Conservation (phyloP, 768 basidiomycete species). For the Baorangia bicolor region DNA sequence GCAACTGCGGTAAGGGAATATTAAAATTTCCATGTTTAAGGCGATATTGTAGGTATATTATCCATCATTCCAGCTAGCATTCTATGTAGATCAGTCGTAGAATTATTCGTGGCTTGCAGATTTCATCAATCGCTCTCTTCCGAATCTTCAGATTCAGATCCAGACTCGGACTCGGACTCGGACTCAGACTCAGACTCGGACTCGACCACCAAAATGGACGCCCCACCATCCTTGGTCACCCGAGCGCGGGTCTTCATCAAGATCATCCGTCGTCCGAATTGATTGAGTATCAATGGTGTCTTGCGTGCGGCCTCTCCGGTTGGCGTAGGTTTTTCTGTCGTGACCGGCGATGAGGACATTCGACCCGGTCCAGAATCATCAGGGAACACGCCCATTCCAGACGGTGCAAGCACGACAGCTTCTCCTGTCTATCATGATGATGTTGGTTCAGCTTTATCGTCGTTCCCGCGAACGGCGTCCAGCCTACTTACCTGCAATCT, state of each 20-base stretch:
- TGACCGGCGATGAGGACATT: not conserved
- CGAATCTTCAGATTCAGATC: not conserved
- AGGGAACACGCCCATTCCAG: constrained; percentile 47
- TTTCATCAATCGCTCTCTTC: not conserved
- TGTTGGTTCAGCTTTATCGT: not conserved
- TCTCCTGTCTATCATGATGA: constrained; percentile 53
- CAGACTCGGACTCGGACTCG: constrained; percentile 6
- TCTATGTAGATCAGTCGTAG: not conserved
- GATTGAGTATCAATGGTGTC: constrained; percentile 29
- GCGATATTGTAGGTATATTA: not conserved
- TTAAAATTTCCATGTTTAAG: not conserved
- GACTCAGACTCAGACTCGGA: not conserved
- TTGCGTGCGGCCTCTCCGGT: not conserved
- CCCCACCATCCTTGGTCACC: constrained; percentile 60
- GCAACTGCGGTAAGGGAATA: not conserved
- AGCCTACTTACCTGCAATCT: constrained; percentile 61
- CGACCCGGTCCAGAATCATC: constrained; percentile 1
- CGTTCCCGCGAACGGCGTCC: not conserved
- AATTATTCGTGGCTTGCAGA: not conserved
- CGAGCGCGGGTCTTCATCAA: constrained; percentile 56
- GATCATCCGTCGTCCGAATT: constrained; percentile 56
- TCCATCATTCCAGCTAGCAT: not conserved
- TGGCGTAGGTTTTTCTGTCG: not conserved
- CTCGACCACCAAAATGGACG: constrained; percentile 44
- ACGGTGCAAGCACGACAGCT: constrained; percentile 62